phyloP scores from a whole-genome alignment of 129 eudicot species.

The Oenanthe sinensis region DNA sequence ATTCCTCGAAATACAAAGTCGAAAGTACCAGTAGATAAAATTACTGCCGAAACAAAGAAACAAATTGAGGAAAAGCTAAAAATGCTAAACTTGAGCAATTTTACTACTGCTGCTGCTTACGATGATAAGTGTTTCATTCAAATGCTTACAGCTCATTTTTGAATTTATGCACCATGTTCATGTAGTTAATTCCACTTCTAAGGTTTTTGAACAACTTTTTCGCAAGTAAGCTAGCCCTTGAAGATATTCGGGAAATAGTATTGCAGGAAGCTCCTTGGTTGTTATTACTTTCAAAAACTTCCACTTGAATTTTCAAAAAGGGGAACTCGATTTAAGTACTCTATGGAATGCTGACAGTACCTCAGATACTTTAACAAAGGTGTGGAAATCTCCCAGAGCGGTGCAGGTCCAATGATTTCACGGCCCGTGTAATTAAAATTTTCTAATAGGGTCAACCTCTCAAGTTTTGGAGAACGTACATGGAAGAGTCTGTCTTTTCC shows the following conservation, averaged over 20 bases:
- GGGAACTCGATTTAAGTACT: not conserved
- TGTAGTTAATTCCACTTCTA: no score
- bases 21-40: no score
- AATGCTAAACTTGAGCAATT: no score
- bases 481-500: not conserved
- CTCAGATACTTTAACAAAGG: not conserved
- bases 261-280: not conserved
- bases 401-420: no score
- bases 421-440: no score
- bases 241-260: not conserved
- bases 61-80: no score
- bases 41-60: no score
- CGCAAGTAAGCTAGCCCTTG: not conserved
- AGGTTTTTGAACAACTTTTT: not conserved
- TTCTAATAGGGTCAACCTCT: not conserved
- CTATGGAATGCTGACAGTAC: not conserved
- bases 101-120: no score
- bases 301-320: not conserved
- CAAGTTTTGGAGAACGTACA: not conserved
- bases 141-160: no score
- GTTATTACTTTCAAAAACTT: not conserved
- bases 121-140: no score
- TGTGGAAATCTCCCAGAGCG: not conserved
- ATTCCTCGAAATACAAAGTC: no score
- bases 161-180: no score